These are phyloP conservation scores for Straminergon stramineum DNA, from an alignment of 225 moss, liverwort and hornwort species.

Conservation along the genomic window DNA sequence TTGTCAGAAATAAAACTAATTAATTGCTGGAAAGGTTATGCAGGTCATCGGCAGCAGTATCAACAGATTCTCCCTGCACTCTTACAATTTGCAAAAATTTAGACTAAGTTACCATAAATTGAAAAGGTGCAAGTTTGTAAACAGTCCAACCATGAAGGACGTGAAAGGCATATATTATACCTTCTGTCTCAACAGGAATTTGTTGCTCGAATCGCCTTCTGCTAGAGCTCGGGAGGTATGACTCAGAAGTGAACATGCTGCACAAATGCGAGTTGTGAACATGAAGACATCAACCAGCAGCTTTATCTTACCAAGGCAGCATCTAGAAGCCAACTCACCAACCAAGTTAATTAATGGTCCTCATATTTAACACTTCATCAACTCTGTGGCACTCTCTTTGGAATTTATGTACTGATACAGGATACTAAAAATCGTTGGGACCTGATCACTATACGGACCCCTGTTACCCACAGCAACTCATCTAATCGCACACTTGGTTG, in stretches of 20 bases:
- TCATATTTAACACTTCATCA: background rate
- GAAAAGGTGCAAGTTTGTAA: background rate
- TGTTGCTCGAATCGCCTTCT: slow-evolving; percentile 26
- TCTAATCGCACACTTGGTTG: background rate
- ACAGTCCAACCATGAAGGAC: background rate
- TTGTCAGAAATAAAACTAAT: background rate
- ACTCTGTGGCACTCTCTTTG: background rate
- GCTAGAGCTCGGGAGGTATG: slow-evolving; percentile 23
- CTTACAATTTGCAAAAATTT: background rate
- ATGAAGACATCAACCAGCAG: background rate
- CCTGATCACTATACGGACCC: background rate
- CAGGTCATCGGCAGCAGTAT: background rate
- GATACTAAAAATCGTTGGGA: background rate
- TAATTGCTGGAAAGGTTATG: background rate
- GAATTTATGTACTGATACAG: background rate
- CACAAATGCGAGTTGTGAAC: background rate
- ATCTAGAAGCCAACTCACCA: background rate
- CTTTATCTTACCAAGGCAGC: background rate
- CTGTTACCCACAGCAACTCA: background rate
- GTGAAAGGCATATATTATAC: background rate
- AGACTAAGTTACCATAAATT: background rate
- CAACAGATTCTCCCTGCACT: background rate
- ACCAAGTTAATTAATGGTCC: background rate
- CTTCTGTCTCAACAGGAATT: slow-evolving; percentile 10
- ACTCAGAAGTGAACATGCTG: slow-evolving; percentile 33